Conservation (phyloP, 177 flowering plant species). For the Vitis hybrid region DNA sequence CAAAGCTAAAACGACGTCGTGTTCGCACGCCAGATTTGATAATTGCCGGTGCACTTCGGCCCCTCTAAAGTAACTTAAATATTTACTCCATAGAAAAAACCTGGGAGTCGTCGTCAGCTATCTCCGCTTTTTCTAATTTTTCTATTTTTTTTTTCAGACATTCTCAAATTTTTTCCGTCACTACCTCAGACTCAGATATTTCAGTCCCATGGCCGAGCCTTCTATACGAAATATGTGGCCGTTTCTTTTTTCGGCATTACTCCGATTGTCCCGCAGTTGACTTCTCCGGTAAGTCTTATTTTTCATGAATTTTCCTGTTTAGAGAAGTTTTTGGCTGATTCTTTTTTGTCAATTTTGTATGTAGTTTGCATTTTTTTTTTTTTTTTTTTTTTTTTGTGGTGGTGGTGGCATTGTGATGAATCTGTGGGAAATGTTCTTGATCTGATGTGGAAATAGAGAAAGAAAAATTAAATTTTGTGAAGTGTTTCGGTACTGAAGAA, state of each 20-base stretch:
- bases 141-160: background rate
- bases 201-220: background rate
- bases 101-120: background rate
- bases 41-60: background rate
- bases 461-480: background rate
- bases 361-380: background rate
- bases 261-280: background rate
- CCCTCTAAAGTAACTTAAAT: background rate
- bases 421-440: background rate
- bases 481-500: too few species aligned
- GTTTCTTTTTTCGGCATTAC: slow-evolving; percentile 4
- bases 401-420: background rate
- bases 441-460: background rate
- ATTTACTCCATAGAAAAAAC: background rate
- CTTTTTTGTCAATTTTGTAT: background rate
- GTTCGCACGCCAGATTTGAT: too few species aligned
- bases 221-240: background rate
- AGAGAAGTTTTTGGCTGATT: too few species aligned
- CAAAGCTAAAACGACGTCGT: too few species aligned
- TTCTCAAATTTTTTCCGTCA: background rate
- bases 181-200: background rate
- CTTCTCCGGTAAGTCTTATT: background rate
- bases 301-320: background rate
- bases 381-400: background rate
- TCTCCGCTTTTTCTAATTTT: background rate